Conservation (phyloP, 2,329 filamentous ascomycete species). For the Hypoxylon sp. region DNA sequence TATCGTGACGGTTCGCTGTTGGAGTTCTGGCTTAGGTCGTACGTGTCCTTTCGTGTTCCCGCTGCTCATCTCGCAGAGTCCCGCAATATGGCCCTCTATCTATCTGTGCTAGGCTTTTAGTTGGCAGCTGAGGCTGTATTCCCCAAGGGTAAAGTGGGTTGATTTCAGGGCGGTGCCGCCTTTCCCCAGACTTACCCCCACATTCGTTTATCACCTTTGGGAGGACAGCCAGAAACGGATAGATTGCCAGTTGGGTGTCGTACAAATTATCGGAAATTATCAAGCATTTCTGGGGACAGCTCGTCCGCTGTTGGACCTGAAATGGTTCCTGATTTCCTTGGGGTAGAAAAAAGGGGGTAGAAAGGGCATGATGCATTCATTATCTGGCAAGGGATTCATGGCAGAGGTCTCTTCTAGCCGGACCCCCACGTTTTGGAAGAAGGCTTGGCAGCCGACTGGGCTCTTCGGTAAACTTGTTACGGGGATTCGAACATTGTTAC, state of each 20-base stretch:
- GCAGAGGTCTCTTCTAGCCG: slow-evolving; percentile 4
- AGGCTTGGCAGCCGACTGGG: slow-evolving; percentile 29
- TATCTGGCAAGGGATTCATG: slow-evolving; percentile 14
- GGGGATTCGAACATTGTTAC: slow-evolving; percentile 28
- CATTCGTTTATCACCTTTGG: background rate
- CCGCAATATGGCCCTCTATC: slow-evolving; percentile 4
- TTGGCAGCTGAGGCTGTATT: slow-evolving; percentile 22
- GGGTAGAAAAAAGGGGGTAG: slow-evolving; percentile 5
- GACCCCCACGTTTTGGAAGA: slow-evolving; percentile 33
- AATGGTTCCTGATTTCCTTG: background rate
- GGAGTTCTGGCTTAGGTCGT: slow-evolving; percentile 11
- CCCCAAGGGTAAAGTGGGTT: slow-evolving; percentile 17
- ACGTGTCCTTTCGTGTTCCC: slow-evolving; percentile 26
- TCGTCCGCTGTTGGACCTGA: background rate
- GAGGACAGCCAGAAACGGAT: slow-evolving; percentile 1
- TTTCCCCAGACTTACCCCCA: slow-evolving; percentile 26
- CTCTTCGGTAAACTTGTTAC: slow-evolving; percentile 32
- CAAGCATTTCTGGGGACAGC: background rate
- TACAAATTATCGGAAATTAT: background rate
- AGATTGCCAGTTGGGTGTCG: background rate
- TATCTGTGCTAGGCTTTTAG: slow-evolving; percentile 5
- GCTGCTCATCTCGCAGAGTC: slow-evolving; percentile 16
- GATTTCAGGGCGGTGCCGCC: slow-evolving; percentile 18
- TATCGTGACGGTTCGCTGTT: background rate
- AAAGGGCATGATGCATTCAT: background rate